These are phyloP conservation scores for Chrysoporthe cubensis DNA, from an alignment of 2,329 filamentous ascomycete species.

Conservation along the genomic window DNA sequence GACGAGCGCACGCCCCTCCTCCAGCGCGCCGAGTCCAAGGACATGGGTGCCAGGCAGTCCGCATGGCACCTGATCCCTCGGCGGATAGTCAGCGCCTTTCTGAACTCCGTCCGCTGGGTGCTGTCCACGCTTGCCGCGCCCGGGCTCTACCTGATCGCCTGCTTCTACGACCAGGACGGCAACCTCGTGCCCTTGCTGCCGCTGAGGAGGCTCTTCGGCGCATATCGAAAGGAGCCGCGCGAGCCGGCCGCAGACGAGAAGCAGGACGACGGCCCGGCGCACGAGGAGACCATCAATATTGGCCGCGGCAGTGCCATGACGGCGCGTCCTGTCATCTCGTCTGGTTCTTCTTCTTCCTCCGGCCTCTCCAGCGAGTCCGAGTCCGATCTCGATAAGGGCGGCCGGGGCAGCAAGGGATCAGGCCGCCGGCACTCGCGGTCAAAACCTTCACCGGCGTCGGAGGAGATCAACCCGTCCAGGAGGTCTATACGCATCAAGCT, in stretches of 20 bases:
- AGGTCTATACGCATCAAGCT: constrained; percentile 91
- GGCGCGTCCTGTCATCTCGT: constrained; percentile 41
- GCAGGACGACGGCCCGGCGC: constrained; percentile 34
- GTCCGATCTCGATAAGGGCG: constrained; percentile 51
- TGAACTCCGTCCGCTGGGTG: constrained; percentile 78
- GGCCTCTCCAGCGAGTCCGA: constrained; percentile 75
- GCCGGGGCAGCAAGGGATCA: constrained; percentile 36
- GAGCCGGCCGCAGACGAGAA: constrained; percentile 53
- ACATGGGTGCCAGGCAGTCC: constrained; percentile 42
- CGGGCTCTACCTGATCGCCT: constrained; percentile 79
- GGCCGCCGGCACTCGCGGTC: constrained; percentile 62
- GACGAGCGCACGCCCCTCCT: constrained; percentile 76
- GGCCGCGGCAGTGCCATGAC: constrained; percentile 29
- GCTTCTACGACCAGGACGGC: constrained; percentile 80
- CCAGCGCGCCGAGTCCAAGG: constrained; percentile 40
- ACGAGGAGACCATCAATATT: constrained; percentile 27
- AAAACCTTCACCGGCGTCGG: constrained; percentile 60
- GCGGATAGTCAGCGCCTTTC: constrained; percentile 71
- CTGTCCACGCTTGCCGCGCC: constrained; percentile 79
- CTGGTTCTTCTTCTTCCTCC: constrained; percentile 63
- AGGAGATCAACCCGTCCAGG: constrained; percentile 70
- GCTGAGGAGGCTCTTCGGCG: constrained; percentile 65
- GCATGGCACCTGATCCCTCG: constrained; percentile 65
- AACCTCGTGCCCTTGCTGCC: constrained; percentile 79
- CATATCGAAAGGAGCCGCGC: constrained; percentile 46